Evolutionary conservation across 1,139 yeast genomes (phyloP), one percentile per base, ranked within the genome.

Genomic region (Pichia sp.): DNA sequence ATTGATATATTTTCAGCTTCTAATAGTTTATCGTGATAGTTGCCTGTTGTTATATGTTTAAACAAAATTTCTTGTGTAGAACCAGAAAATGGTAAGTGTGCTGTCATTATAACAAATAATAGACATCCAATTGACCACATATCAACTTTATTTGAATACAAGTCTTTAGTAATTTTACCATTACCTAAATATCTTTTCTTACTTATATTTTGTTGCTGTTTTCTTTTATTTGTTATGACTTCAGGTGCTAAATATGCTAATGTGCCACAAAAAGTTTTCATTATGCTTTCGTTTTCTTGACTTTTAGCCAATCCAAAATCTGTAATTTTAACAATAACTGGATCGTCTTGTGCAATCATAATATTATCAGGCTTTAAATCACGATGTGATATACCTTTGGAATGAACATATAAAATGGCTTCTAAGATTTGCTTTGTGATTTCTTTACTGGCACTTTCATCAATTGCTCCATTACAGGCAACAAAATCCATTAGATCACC

Each of bases 401-500:
- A 76, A 67, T 92, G 98, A 40, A 92, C 95, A 59, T 92, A 90
- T 40, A 79, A 76, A 5, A 92, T 83, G 0, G 96, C 97, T 51
- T 81, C 80, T 39, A 92, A 68, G 3, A 92, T 82, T 65, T 92
- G 98, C 55, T 79, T 78, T 1, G 95, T 76, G 22, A 92, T 86
- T 49, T 86, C 96, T 56, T 85, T 81, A 6, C 92, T 85, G 3
- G 95, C 95, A 46, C 81, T 89, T 65, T 90, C 98, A 20, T 94
- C 89, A 36, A 90, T 85, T 5, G 94, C 80, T 1, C 97, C 97
- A 65, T 86, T 85, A 3, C 90, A 87, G 0, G 95, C 92, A 2
- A 90, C 95, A 68, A 87, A 89, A 67, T 82, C 97, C 98, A 92
- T 92, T 51, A 92, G 70, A 64, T 92, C 98, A n/a, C 98, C 98